These are phyloP conservation scores for Boletus rubropictus DNA, from an alignment of 768 basidiomycete genomes.

Conservation along the genomic window DNA sequence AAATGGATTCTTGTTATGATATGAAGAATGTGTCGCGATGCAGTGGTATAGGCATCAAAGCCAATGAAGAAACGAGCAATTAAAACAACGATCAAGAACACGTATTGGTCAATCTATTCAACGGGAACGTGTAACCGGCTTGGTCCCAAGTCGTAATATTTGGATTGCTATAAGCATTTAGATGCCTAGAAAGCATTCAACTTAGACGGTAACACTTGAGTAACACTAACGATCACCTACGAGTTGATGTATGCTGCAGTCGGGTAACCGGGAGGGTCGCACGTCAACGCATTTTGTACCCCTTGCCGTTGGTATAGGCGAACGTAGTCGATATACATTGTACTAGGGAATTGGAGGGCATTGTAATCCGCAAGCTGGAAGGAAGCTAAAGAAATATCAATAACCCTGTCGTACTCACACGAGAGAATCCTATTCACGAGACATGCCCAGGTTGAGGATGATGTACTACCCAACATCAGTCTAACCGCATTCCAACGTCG, in stretches of 20 bases:
- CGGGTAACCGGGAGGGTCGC: conserved; percentile 72
- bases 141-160: conserved; percentile 83
- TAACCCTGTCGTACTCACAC: not conserved
- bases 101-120: conserved; percentile 41
- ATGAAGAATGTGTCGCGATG: conserved; percentile 19
- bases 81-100: conserved; percentile 16
- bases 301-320: conserved; percentile 81
- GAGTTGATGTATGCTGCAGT: conserved; percentile 73
- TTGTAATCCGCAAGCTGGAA: conserved; percentile 73
- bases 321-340: conserved; percentile 87
- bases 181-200: conserved; percentile 19
- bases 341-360: conserved; percentile 68
- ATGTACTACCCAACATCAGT: conserved; percentile 49
- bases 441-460: conserved; percentile 81
- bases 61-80: conserved; percentile 6
- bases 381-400: conserved; percentile 34
- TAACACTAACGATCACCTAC: conserved; percentile 33
- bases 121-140: conserved; percentile 71
- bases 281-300: conserved; percentile 62
- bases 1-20: conserved; percentile 25
- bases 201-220: conserved; percentile 5
- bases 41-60: conserved; percentile 13
- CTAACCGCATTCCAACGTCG: not conserved
- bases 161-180: conserved; percentile 66
- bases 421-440: conserved; percentile 36